Evolutionary conservation across 2,329 filamentous ascomycete species (phyloP).

Genomic region (Sporothrix brasiliensis): DNA sequence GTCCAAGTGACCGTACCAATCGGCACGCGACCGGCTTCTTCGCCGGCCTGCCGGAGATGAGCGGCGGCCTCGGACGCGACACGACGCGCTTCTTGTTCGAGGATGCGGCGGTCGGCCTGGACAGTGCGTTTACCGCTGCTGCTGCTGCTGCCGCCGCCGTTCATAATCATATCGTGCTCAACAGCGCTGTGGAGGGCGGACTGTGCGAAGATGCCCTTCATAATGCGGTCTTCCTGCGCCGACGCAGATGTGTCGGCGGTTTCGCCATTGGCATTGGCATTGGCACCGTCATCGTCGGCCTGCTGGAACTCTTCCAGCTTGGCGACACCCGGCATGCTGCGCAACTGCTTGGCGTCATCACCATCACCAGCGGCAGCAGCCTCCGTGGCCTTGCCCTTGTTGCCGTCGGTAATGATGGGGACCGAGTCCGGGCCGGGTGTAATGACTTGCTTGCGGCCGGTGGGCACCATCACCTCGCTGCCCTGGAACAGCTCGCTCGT

Average conservation of each 20-base stretch:
- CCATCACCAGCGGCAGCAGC: background rate
- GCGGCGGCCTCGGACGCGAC: slow-evolving; percentile 77
- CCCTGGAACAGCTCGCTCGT: slow-evolving; percentile 85
- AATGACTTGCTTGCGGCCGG: slow-evolving; percentile 38
- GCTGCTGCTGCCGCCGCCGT: slow-evolving; percentile 64
- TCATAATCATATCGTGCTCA: slow-evolving; percentile 90
- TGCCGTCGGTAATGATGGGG: slow-evolving; percentile 25
- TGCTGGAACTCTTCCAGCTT: slow-evolving; percentile 63
- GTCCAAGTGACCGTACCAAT: slow-evolving; percentile 94
- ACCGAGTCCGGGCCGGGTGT: slow-evolving; percentile 40
- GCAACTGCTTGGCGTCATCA: slow-evolving; percentile 32
- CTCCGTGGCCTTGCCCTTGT: background rate
- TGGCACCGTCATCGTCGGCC: slow-evolving; percentile 44
- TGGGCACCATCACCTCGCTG: slow-evolving; percentile 68
- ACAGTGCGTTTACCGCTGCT: slow-evolving; percentile 61
- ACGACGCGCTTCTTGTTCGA: slow-evolving; percentile 78
- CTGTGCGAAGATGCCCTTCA: slow-evolving; percentile 85
- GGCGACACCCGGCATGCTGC: slow-evolving; percentile 60
- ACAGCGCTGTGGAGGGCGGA: slow-evolving; percentile 87
- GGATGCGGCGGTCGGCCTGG: slow-evolving; percentile 73
- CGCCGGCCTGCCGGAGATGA: slow-evolving; percentile 71
- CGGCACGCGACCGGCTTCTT: slow-evolving; percentile 71
- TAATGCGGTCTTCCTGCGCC: slow-evolving; percentile 71
- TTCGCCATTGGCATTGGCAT: slow-evolving; percentile 44
- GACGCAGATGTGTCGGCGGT: slow-evolving; percentile 45